Evolutionary conservation across 768 basidiomycete species (phyloP).

Genomic region (Cystobasidium ongulense): DNA sequence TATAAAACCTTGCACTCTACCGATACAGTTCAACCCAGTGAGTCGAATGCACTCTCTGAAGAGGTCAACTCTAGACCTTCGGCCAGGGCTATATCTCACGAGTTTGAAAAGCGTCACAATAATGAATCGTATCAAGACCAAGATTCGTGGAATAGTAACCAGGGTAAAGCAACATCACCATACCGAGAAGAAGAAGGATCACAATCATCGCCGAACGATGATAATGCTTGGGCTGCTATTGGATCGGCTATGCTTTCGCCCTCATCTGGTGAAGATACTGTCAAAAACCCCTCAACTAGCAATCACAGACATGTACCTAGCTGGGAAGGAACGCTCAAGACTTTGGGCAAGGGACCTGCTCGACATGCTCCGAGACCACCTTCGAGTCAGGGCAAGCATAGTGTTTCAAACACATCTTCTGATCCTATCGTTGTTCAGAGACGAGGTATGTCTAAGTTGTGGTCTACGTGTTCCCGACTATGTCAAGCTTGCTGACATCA

Average conservation of each 20-base stretch:
- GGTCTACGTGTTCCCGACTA: background rate
- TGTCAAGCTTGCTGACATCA: background rate
- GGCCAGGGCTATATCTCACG: background rate
- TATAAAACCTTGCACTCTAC: background rate
- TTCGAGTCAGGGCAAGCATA: background rate
- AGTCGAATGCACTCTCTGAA: background rate
- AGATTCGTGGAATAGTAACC: background rate
- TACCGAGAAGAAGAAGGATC: background rate
- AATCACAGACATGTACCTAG: background rate
- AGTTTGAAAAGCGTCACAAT: background rate
- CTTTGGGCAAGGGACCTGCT: slow-evolving; percentile 6
- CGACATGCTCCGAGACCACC: slow-evolving; percentile 22
- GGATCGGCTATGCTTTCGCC: background rate
- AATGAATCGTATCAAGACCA: no score
- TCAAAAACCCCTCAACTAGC: background rate
- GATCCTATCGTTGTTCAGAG: background rate
- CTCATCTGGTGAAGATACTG: background rate
- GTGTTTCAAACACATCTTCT: background rate
- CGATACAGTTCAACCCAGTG: background rate
- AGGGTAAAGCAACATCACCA: background rate
- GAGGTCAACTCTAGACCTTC: slow-evolving; percentile 5
- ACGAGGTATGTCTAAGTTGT: background rate
- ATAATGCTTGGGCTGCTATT: background rate
- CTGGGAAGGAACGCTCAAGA: slow-evolving; percentile 18
- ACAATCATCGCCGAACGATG: background rate